A percentile compares a stretch with the other conserved stretches of the same genome.
phyloP scores from a whole-genome alignment of 331 rosid genomes.

The Arachis monticola region DNA sequence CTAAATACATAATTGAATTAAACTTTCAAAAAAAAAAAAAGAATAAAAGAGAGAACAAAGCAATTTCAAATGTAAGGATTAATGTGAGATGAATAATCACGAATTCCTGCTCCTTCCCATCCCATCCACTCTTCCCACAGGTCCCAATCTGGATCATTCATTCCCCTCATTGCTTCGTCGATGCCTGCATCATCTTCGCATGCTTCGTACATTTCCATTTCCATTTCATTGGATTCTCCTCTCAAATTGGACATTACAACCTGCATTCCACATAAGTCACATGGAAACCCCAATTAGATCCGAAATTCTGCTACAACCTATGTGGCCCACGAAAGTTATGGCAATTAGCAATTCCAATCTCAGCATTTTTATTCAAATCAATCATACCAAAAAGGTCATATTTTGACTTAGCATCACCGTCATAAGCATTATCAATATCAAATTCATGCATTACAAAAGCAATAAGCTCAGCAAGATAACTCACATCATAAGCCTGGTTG shows the following conservation, averaged over 20 bases:
- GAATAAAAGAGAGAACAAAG: background rate
- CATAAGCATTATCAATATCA: too few species aligned
- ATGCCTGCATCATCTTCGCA: slow-evolving; percentile 41
- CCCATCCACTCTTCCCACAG: slow-evolving; percentile 96
- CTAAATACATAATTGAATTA: background rate
- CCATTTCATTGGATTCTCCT: slow-evolving; percentile 43
- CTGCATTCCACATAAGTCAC: slow-evolving; percentile 39
- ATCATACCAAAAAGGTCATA: background rate
- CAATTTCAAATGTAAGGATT: slow-evolving; percentile 65
- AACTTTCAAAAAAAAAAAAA: background rate
- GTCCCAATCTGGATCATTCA: slow-evolving; percentile 65
- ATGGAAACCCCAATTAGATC: background rate
- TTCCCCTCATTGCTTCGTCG: slow-evolving; percentile 58
- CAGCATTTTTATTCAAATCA: background rate
- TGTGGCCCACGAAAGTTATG: background rate
- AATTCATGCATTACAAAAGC: background rate
- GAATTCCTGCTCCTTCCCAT: slow-evolving; percentile 90
- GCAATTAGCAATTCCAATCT: too few species aligned
- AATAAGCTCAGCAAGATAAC: background rate
- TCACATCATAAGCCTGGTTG: slow-evolving; percentile 82
- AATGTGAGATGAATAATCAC: slow-evolving; percentile 79
- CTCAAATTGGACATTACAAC: slow-evolving; percentile 66
- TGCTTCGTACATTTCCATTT: slow-evolving; percentile 30
- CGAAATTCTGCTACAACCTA: background rate
- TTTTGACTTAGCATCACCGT: too few species aligned